Evolutionary conservation across 129 eudicot genomes (phyloP).

Genomic region (Chrysanthemum seticuspe): DNA sequence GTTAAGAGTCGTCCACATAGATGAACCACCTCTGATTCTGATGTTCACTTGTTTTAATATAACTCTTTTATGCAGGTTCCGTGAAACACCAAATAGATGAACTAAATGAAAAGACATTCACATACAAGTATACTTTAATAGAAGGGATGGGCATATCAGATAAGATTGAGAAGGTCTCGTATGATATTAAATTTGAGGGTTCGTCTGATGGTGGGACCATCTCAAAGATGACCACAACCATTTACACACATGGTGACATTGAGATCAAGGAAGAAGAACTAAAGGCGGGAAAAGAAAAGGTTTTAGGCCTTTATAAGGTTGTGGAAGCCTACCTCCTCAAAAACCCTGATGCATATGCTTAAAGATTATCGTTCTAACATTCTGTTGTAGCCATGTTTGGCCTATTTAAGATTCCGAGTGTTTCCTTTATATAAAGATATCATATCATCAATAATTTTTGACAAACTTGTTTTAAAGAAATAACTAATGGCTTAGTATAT

Average conservation of each 20-base stretch:
- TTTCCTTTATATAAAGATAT: slow-evolving; percentile 1
- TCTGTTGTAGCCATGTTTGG: slow-evolving; percentile 1
- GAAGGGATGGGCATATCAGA: slow-evolving; percentile 32
- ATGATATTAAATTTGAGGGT: slow-evolving; percentile 20
- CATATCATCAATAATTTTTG: slow-evolving; percentile 12
- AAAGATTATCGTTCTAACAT: background rate
- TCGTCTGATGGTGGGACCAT: slow-evolving; percentile 30
- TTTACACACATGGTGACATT: slow-evolving; percentile 29
- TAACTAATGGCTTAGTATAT: too few species aligned
- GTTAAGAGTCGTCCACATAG: background rate
- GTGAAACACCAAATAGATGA: slow-evolving; percentile 22
- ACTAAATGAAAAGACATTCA: too few species aligned
- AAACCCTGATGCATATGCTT: slow-evolving; percentile 40
- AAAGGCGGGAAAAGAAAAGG: slow-evolving; percentile 31
- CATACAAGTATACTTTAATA: slow-evolving; percentile 34
- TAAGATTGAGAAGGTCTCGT: too few species aligned
- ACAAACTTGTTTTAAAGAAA: too few species aligned
- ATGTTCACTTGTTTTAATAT: background rate
- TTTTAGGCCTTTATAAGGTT: slow-evolving; percentile 35
- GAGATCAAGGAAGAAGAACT: slow-evolving; percentile 12
- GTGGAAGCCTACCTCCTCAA: slow-evolving; percentile 39
- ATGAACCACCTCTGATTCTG: too few species aligned
- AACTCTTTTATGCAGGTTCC: slow-evolving; percentile 20
- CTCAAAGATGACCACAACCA: slow-evolving; percentile 34
- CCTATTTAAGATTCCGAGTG: slow-evolving; percentile 3